Conservation (phyloP, 305 asterid genomes). For the Fraxinus floribunda region DNA sequence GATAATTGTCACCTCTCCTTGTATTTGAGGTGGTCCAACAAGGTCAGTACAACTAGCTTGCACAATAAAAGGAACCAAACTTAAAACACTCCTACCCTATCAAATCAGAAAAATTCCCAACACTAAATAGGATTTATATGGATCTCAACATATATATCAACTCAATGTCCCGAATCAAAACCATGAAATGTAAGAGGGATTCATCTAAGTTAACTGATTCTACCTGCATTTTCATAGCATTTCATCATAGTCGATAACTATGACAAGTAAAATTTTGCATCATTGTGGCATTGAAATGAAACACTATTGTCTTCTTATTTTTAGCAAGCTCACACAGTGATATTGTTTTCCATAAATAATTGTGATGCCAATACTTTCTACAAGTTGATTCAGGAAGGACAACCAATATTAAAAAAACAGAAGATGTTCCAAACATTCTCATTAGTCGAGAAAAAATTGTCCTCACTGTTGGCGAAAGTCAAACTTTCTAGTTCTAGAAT, state of each 20-base stretch:
- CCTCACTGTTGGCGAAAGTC: background rate
- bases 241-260: background rate
- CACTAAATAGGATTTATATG: background rate
- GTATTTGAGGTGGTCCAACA: background rate
- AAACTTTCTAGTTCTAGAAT: background rate
- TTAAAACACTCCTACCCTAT: background rate
- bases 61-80: background rate
- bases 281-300: background rate
- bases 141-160: background rate
- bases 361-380: background rate
- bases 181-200: background rate
- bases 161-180: constrained; percentile 2
- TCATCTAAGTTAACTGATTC: background rate
- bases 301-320: background rate
- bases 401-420: background rate
- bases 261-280: background rate
- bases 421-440: constrained; percentile 6
- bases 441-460: constrained; percentile 10
- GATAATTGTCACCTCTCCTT: background rate
- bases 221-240: background rate
- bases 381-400: background rate
- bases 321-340: background rate
- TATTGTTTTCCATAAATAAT: background rate
- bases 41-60: background rate
- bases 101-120: background rate